Evolutionary conservation across 2,329 filamentous ascomycete species (phyloP).

Genomic region (Alternaria brassicae): DNA sequence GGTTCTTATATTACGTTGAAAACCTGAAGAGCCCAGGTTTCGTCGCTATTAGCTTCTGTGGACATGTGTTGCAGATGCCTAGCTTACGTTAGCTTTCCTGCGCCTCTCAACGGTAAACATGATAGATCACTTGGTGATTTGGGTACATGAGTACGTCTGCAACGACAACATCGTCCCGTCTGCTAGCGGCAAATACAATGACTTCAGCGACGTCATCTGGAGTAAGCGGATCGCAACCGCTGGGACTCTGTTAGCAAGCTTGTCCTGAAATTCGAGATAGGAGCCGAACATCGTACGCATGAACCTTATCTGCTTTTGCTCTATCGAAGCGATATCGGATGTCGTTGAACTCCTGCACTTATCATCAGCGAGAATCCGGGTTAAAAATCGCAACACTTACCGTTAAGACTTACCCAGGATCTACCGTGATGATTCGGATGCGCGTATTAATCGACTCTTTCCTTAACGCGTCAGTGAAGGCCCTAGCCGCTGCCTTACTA

Average conservation of each 20-base stretch:
- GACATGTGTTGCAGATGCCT: conserved; percentile 41
- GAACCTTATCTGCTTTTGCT: conserved; percentile 83
- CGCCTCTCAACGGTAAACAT: neutral
- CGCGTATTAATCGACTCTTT: conserved; percentile 80
- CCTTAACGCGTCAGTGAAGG: conserved; percentile 79
- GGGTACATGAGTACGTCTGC: conserved; percentile 84
- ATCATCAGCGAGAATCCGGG: neutral
- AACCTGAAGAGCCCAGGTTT: neutral
- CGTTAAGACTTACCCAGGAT: conserved; percentile 90
- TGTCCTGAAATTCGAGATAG: neutral
- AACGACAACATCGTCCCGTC: conserved; percentile 83
- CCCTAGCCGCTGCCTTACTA: conserved; percentile 85
- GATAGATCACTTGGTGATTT: conserved; percentile 70
- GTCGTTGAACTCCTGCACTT: conserved; percentile 72
- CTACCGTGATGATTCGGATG: conserved; percentile 83
- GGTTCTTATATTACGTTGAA: neutral
- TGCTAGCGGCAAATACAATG: conserved; percentile 78
- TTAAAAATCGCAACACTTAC: conserved; percentile 14
- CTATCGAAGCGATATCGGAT: conserved; percentile 87
- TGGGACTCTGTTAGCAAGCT: conserved; percentile 16
- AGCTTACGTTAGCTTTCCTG: neutral
- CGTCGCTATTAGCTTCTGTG: neutral
- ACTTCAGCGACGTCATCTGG: conserved; percentile 86
- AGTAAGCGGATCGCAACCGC: conserved; percentile 73
- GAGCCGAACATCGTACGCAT: conserved; percentile 61